Percentiles rank a stretch among this genome's conserved stretches.
phyloP scores from a whole-genome alignment of 2,329 filamentous ascomycete genomes.

The Xylariomycetidae sp. region DNA sequence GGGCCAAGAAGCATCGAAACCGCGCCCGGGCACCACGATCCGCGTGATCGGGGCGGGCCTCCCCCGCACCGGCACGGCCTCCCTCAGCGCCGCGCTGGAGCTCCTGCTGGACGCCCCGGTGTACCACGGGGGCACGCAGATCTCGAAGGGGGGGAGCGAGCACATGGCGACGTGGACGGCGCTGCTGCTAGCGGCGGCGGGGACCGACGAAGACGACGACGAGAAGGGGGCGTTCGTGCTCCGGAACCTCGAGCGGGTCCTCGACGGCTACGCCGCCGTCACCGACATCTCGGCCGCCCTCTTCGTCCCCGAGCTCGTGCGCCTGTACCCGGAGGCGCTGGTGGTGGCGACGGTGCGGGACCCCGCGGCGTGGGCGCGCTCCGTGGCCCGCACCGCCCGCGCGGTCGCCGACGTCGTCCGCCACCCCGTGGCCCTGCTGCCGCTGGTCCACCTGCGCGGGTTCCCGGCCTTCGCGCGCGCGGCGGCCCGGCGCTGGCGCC shows the following conservation, averaged over 20 bases:
- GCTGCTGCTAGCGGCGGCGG: slow-evolving; percentile 12
- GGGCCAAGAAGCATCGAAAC: slow-evolving; percentile 19
- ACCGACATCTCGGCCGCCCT: slow-evolving; percentile 20
- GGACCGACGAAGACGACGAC: slow-evolving; percentile 11
- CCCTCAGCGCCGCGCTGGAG: slow-evolving; percentile 18
- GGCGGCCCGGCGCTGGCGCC: slow-evolving; percentile 14
- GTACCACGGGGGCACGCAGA: slow-evolving; percentile 18
- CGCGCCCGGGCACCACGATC: slow-evolving; percentile 15
- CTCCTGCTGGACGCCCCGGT: slow-evolving; percentile 20
- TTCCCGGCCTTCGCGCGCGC: slow-evolving; percentile 13
- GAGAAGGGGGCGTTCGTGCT: slow-evolving; percentile 5
- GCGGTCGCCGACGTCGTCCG: slow-evolving; percentile 14
- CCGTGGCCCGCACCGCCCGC: slow-evolving; percentile 15
- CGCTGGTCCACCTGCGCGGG: slow-evolving; percentile 10
- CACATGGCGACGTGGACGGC: slow-evolving; percentile 17
- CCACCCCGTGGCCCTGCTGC: slow-evolving; percentile 12
- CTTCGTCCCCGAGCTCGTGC: slow-evolving; percentile 22
- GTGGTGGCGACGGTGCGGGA: slow-evolving; percentile 24
- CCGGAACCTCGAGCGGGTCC: slow-evolving; percentile 9
- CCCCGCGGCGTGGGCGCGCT: slow-evolving; percentile 20
- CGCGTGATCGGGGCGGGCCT: slow-evolving; percentile 21
- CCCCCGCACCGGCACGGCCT: slow-evolving; percentile 19
- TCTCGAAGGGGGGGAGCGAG: slow-evolving; percentile 11
- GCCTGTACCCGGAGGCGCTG: slow-evolving; percentile 23
- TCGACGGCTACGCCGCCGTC: slow-evolving; percentile 23